Base-by-base conservation (phyloP, 768 basidiomycete genomes). In the Exsudoporus frostii region DNA sequence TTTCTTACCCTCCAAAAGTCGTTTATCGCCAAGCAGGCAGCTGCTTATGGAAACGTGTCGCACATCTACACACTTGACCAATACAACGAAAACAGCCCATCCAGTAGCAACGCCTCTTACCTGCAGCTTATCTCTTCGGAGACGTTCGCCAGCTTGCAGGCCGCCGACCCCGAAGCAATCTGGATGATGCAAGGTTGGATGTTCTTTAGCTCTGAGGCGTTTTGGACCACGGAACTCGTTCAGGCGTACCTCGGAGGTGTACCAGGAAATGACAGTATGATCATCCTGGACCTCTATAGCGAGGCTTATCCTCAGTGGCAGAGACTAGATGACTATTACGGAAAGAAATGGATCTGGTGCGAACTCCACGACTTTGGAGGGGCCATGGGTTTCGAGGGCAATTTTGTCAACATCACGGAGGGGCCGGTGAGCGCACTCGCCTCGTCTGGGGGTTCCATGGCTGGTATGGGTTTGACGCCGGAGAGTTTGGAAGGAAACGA, bases 101-200 rank as follows among this genome's bases (percentile, higher is more conserved):
- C 64, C 40, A 74, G 66, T 53, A 58, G 63, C 9, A 60, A 72
- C 46, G 37, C 56, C 9, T 63, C 63, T 13, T 76, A 76, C 58
- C 61, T 76, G 11, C 51, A 58, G 27, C 65, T 57, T 42, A 63
- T 75, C 45, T 60, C 73, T 10, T 64, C 66, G n/a, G 62, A 48
- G 48, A 75, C 73, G 13, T 69, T 73, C 39, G 63, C 69, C 5
- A 71, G 71, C 51, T 59, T 76, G 27, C 71, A 68, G 4, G 70
- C 67, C 3, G 72, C 72, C 10, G 75, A 76, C 40, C 69, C 75
- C 3, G 64, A 74, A 34, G 74, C 75, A 7, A 45, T 70, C 11
- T 75, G 74, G 75, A 62, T 76, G 51, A 70, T 75, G 69, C 75
- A 76, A 36, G 75, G 73, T 17, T 76, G 75, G 75, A 57, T 76